A percentile compares a stretch with the other conserved stretches of the same genome.
phyloP scores from a whole-genome alignment of 176 grass and related monocot genomes.

The Carex littledalei region DNA sequence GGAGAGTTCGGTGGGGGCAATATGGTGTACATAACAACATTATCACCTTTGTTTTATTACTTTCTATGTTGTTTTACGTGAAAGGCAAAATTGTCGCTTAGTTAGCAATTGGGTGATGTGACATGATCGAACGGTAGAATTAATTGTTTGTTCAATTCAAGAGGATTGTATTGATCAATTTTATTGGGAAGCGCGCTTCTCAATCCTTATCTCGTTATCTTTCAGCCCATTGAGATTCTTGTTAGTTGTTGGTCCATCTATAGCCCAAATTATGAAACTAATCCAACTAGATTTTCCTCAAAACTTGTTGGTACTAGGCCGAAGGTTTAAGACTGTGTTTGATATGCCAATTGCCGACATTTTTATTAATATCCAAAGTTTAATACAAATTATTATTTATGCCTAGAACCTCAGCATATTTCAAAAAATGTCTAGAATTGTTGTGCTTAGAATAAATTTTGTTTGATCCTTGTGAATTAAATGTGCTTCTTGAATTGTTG shows the following conservation, averaged over 20 bases:
- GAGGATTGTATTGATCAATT: not conserved
- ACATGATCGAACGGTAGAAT: not conserved
- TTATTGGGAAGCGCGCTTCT: not conserved
- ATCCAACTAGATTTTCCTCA: too few relatives aligned
- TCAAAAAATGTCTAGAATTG: too few relatives aligned
- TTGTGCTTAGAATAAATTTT: too few relatives aligned
- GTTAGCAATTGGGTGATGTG: not conserved
- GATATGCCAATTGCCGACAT: too few relatives aligned
- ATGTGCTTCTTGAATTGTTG: too few relatives aligned
- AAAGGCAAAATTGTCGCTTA: not conserved
- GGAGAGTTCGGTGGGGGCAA: not conserved
- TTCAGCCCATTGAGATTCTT: not conserved
- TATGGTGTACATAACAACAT: not conserved
- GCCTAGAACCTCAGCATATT: too few relatives aligned
- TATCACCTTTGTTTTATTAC: not conserved
- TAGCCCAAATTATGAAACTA: not conserved
- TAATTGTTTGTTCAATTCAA: not conserved
- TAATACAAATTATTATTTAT: too few relatives aligned
- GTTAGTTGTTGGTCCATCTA: not conserved
- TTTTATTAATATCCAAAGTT: too few relatives aligned
- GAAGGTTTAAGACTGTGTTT: too few relatives aligned
- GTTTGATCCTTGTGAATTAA: too few relatives aligned
- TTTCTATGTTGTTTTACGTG: slow-evolving; percentile 8
- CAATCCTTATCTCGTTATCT: not conserved
- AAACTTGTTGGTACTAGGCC: too few relatives aligned